phyloP scores from a whole-genome alignment of 2,329 filamentous ascomycete genomes.

The Trichoderma sp. region DNA sequence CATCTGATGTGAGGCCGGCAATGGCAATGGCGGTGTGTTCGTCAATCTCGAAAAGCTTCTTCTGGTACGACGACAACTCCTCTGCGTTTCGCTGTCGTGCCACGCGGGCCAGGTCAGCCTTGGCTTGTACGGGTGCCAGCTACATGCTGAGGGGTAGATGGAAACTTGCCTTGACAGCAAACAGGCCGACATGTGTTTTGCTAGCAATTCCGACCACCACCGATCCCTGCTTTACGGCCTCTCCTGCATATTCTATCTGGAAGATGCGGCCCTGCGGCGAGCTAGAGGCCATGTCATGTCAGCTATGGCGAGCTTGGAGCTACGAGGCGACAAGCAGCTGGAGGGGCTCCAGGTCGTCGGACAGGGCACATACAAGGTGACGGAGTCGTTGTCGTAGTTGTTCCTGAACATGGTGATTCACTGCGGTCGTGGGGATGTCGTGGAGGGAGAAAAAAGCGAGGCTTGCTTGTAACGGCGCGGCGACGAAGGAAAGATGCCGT shows the following conservation, averaged over 20 bases:
- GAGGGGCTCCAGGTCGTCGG: conserved; percentile 12
- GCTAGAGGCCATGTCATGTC: conserved; percentile 48
- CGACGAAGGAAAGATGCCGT: conserved; percentile 1
- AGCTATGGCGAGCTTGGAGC: conserved; percentile 22
- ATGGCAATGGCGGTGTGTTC: conserved; percentile 94
- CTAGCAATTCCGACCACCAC: conserved; percentile 95
- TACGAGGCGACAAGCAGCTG: neutral
- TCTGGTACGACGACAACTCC: conserved; percentile 99
- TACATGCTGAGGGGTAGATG: conserved; percentile 15
- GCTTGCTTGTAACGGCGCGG: conserved; percentile 15
- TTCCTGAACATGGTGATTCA: conserved; percentile 86
- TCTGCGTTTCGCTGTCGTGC: conserved; percentile 82
- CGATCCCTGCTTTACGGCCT: conserved; percentile 98
- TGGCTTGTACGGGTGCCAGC: neutral
- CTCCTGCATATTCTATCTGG: conserved; percentile 97
- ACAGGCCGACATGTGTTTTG: conserved; percentile 96
- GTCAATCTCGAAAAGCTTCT: conserved; percentile 97
- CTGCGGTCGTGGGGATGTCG: conserved; percentile 13
- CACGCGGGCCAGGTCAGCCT: conserved; percentile 11
- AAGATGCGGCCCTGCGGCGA: conserved; percentile 99
- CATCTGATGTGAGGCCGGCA: conserved; percentile 93
- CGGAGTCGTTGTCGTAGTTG: conserved; percentile 99
- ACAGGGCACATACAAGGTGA: conserved; percentile 78
- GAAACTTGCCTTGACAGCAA: conserved; percentile 79
- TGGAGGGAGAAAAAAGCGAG: neutral